A percentile compares a stretch with the other conserved stretches of the same genome.
phyloP scores from a whole-genome alignment of 1,284 basidiomycete species.

The Cystobasidium pallidum region DNA sequence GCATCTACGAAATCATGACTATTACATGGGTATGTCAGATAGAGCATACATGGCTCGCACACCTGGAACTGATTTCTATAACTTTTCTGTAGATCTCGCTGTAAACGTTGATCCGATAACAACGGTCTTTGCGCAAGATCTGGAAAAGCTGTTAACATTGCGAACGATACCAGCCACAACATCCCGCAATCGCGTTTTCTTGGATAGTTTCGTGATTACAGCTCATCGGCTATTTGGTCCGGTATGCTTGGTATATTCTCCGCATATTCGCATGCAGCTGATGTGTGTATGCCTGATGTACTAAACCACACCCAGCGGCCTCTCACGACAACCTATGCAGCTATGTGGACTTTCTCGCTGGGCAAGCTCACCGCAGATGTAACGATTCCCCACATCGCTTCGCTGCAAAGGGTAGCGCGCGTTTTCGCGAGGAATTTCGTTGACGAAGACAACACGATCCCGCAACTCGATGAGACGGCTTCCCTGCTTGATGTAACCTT shows the following conservation, averaged over 20 bases:
- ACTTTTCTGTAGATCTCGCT: constrained; percentile 72
- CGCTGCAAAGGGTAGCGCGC: constrained; percentile 63
- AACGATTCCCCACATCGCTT: constrained; percentile 64
- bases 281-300: not conserved
- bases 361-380: constrained; percentile 67
- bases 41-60: too few species aligned
- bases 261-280: not conserved
- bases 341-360: constrained; percentile 80
- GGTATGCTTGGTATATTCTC: not conserved
- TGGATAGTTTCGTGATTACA: constrained; percentile 69
- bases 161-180: not conserved
- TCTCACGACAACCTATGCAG: constrained; percentile 79
- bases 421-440: constrained; percentile 71
- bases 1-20: constrained; percentile 76
- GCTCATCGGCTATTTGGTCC: constrained; percentile 85
- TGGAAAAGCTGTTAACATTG: constrained; percentile 12
- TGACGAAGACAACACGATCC: constrained; percentile 71
- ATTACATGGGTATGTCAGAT: constrained; percentile 73
- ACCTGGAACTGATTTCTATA: not conserved
- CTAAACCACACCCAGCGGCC: constrained; percentile 61
- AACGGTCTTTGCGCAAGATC: constrained; percentile 39
- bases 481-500: constrained; percentile 77
- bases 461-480: constrained; percentile 63
- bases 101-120: constrained; percentile 65
- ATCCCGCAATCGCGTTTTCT: constrained; percentile 9